A percentile compares a stretch with the other conserved stretches of the same genome.
Evolutionary conservation across 1,284 basidiomycete species (phyloP).

Genomic region (Ganoderma meredithae): DNA sequence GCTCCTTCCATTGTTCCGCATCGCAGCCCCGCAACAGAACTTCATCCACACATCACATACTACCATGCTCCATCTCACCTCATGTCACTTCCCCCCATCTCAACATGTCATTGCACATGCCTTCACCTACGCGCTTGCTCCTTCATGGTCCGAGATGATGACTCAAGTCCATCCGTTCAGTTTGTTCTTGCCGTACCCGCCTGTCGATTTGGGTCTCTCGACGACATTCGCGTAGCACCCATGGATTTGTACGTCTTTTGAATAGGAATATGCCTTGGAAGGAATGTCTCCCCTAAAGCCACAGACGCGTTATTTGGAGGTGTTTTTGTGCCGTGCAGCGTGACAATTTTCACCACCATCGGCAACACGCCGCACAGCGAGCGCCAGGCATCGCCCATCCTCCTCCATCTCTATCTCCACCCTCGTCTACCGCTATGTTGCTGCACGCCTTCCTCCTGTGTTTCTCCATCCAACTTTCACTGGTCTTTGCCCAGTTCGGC

Average conservation of each 20-base stretch:
- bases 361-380: no score
- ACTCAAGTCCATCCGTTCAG: neutral
- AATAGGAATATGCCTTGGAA: constrained; percentile 24
- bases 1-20: constrained; percentile 2
- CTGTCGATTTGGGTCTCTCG: constrained; percentile 14
- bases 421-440: constrained; percentile 14
- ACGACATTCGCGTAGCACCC: constrained; percentile 9
- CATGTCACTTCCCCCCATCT: constrained; percentile 4
- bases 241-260: constrained; percentile 25
- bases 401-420: neutral
- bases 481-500: constrained; percentile 56
- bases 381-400: neutral
- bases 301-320: constrained; percentile 28
- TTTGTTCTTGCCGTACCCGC: constrained; percentile 3
- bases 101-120: neutral
- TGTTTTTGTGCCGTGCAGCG: constrained; percentile 21
- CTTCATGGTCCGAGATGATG: neutral
- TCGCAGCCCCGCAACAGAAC: neutral
- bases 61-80: constrained; percentile 11
- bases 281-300: neutral
- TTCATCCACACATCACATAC: neutral
- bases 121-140: neutral
- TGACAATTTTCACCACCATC: no score
- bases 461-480: constrained; percentile 17
- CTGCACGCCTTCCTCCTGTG: constrained; percentile 22